Evolutionary conservation across 2,329 filamentous ascomycete genomes (phyloP).

Genomic region (Colletotrichum sp.): DNA sequence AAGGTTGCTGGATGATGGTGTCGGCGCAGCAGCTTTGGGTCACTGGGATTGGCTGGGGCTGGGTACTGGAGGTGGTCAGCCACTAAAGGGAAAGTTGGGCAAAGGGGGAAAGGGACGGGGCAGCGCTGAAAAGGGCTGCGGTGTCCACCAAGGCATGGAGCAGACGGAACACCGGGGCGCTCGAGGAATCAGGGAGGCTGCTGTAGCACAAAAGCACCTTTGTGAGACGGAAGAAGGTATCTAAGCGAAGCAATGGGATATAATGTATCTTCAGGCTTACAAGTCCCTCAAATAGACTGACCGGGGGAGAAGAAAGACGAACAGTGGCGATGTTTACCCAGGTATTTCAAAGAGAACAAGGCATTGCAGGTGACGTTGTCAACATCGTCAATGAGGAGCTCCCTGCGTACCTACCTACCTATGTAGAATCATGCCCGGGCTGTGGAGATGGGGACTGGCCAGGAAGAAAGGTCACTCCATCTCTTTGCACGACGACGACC

Average conservation of each 20-base stretch:
- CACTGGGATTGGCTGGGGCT: not conserved
- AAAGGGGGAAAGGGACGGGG: not conserved
- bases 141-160: not conserved
- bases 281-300: not conserved
- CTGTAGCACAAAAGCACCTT: not conserved
- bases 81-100: not conserved
- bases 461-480: not conserved
- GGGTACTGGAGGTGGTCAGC: not conserved
- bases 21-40: slow-evolving; percentile 7
- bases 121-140: not conserved
- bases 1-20: not conserved
- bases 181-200: not conserved
- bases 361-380: not conserved
- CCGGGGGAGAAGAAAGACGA: not conserved
- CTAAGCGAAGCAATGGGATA: not conserved
- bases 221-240: not conserved
- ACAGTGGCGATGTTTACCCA: not conserved
- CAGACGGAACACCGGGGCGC: not conserved
- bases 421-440: not conserved
- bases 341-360: not conserved
- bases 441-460: not conserved
- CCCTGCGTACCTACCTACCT: not conserved
- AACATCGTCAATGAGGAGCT: not conserved
- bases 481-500: not conserved
- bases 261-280: not conserved